phyloP scores from a whole-genome alignment of 164 flowering plant species.

The Dillenia suffruticosa region DNA sequence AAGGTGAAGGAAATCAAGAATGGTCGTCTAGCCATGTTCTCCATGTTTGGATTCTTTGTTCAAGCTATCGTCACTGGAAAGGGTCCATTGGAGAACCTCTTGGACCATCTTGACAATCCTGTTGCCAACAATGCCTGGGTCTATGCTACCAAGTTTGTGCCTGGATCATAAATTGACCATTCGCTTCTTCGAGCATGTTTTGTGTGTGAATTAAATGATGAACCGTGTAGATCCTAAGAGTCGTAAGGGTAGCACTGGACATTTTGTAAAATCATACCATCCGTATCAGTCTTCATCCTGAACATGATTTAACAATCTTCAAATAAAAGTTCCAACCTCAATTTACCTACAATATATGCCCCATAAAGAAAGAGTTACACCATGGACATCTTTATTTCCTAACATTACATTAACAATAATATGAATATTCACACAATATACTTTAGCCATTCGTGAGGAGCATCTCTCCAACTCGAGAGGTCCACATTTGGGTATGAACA shows the following conservation, averaged over 20 bases:
- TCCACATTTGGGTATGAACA: slow-evolving; percentile 13
- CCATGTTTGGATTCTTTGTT: slow-evolving; percentile 82
- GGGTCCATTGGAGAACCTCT: slow-evolving; percentile 67
- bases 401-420: too few species aligned
- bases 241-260: background rate
- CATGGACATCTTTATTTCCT: too few species aligned
- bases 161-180: slow-evolving; percentile 42
- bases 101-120: slow-evolving; percentile 72
- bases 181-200: background rate
- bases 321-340: too few species aligned
- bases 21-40: slow-evolving; percentile 76
- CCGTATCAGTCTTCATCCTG: too few species aligned
- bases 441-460: too few species aligned
- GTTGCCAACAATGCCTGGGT: slow-evolving; percentile 85
- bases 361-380: too few species aligned
- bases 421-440: too few species aligned
- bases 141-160: slow-evolving; percentile 77
- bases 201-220: slow-evolving; percentile 3
- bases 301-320: too few species aligned
- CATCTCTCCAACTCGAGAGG: too few species aligned
- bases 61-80: slow-evolving; percentile 75
- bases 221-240: slow-evolving; percentile 5
- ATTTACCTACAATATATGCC: too few species aligned
- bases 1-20: slow-evolving; percentile 85
- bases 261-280: too few species aligned